Base-by-base conservation (phyloP, 139 green algal species). In the Coelastrella sp. region DNA sequence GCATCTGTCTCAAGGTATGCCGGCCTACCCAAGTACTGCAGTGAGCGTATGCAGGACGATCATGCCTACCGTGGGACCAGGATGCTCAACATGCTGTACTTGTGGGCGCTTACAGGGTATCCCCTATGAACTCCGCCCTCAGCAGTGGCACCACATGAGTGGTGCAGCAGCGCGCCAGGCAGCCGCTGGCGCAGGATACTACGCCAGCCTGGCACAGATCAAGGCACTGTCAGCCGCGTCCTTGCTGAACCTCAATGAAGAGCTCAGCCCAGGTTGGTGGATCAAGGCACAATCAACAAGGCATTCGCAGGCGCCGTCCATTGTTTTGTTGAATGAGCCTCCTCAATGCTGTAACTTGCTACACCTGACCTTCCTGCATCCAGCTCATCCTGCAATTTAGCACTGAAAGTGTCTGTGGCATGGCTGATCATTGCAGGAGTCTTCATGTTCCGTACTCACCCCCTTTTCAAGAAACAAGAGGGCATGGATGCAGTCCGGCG, bases 401-500 rank as follows among this genome's bases (percentile, higher is more conserved):
- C 48, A 57, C 13, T 0, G 48, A 11, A 57, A 2, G 48, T 57
- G 48, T 1, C 2, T 2, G 48, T 2, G 48, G 48, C 17, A 57
- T 57, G 48, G 13, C 13, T 57, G 48, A 23, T 2, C 2, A 57
- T 4, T 41, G 62, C 62, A 71, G 66, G 66, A 32, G 34, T 40
- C 25, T 84, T 84, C 62, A 43, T 57, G 60, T 84, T 84, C 62
- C 40, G 62, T 27, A 75, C 19, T 21, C 78, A 84, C 38, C 37
- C 78, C 5, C 40, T 76, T 2, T 84, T 76, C 62, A 69, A 45
- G 38, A 51, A 48, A 8, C 60, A 63, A 30, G 40, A 84, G 0
- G 78, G 78, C 40, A 75, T 84, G 78, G 78, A 84, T 27, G 62
- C 41, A 15, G 35, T 84, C 23, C 38, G 78, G 25, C 78, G 78